Base-by-base conservation (phyloP, 495 filamentous ascomycete genomes). In the Tetracladium marchalianum region DNA sequence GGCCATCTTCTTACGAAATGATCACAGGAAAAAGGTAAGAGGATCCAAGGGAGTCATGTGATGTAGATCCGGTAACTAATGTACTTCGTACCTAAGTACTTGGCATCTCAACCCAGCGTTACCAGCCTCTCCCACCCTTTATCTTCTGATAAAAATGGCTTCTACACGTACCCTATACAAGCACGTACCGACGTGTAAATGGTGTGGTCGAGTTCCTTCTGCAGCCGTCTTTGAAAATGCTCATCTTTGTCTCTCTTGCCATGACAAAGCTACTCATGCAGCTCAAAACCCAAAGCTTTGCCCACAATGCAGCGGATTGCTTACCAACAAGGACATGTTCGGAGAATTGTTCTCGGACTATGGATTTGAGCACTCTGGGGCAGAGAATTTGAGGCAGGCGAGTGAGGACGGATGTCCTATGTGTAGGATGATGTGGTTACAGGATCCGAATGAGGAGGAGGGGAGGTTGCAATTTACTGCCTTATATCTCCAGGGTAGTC, bases 121-220 rank as follows among this genome's bases (percentile, higher is more conserved):
- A 27, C 22, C 22, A 27, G 7, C 22, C 22, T 27, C 7, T 27
- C 7, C 22, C 22, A 27, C 3, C 22, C 22, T 27, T 7, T 7
- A 27, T 27, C 22, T 27, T 53, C 56, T 59, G 56, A 52, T 52
- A 53, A 59, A 49, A 56, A 46, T 39, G 56, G 50, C 34, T 18
- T 41, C 35, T 33, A 15, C n/a, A 31, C 31, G 24, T 31, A 13
- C 13, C 11, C 8, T 17, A n/a, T 17, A 31, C 31, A 36, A 31
- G 31, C 19, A 43, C 31, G 35, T 19, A 35, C 43, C 40, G 37
- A 47, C n/a, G 2, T 50, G 47, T 41, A 50, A 50, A 43, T 50
- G 47, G 47, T 50, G 47, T 17, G 31, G 39, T 1, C 1, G 5
- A 10, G 11, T 27, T 9, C 11, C 32, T 16, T n/a, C 37, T 5